Conservation (phyloP, 2,329 filamentous ascomycete species). For the Phialophora macrospora region DNA sequence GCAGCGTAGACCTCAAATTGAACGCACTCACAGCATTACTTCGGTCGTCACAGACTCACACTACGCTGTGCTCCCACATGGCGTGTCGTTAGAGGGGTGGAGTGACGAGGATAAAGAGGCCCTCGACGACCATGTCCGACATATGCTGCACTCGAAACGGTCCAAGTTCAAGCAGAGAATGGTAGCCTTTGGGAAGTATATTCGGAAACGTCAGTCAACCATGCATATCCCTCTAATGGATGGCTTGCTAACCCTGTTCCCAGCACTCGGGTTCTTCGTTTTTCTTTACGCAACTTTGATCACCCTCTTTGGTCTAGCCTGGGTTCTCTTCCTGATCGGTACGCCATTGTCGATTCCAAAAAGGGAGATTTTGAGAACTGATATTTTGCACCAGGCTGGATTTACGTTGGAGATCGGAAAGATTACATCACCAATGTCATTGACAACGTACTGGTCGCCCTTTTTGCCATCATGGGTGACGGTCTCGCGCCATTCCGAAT, state of each 20-base stretch:
- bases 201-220: slow-evolving; percentile 65
- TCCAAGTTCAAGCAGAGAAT: slow-evolving; percentile 78
- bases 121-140: slow-evolving; percentile 83
- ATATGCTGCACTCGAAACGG: slow-evolving; percentile 82
- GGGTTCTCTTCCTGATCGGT: slow-evolving; percentile 89
- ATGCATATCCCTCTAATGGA: not conserved
- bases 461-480: slow-evolving; percentile 73
- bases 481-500: slow-evolving; percentile 74
- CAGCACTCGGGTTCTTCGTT: slow-evolving; percentile 78
- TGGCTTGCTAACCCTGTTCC: slow-evolving; percentile 14
- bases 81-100: slow-evolving; percentile 75
- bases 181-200: slow-evolving; percentile 81
- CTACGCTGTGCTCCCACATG: slow-evolving; percentile 80
- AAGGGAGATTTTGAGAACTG: not conserved
- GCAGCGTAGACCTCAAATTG: slow-evolving; percentile 34
- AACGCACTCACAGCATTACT: slow-evolving; percentile 63
- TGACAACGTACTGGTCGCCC: slow-evolving; percentile 71
- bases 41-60: slow-evolving; percentile 71
- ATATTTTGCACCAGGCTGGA: slow-evolving; percentile 64
- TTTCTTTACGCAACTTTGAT: slow-evolving; percentile 83
- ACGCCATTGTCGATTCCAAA: slow-evolving; percentile 31
- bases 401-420: slow-evolving; percentile 76
- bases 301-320: slow-evolving; percentile 81
- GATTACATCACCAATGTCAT: slow-evolving; percentile 72
- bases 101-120: slow-evolving; percentile 72